Conservation (phyloP, 495 filamentous ascomycete genomes). For the Cetradonia linearis region DNA sequence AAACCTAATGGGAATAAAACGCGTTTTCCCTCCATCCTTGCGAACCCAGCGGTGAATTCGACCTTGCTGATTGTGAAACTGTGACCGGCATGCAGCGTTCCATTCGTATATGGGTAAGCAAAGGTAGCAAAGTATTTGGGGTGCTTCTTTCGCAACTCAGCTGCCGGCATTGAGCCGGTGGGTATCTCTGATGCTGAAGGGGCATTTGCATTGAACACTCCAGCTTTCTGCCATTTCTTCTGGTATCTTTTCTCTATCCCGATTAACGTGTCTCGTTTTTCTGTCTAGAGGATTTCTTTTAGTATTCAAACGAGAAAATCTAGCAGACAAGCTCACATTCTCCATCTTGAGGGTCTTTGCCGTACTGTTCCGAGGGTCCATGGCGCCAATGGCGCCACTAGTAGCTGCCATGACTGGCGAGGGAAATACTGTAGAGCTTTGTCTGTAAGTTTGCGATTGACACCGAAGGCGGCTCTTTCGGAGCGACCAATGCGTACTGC, state of each 20-base stretch:
- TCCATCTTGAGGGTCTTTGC: conserved; percentile 64
- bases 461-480: neutral
- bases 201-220: conserved; percentile 75
- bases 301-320: conserved; percentile 22
- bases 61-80: conserved; percentile 82
- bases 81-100: conserved; percentile 84
- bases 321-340: conserved; percentile 42
- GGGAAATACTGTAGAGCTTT: conserved; percentile 1
- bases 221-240: conserved; percentile 64
- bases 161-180: conserved; percentile 54
- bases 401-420: conserved; percentile 40
- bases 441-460: neutral
- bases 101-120: conserved; percentile 97
- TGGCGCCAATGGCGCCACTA: conserved; percentile 35
- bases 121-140: conserved; percentile 93
- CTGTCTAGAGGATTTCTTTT: conserved; percentile 47
- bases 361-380: conserved; percentile 40
- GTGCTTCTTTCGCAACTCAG: conserved; percentile 63
- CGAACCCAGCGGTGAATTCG: conserved; percentile 76
- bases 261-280: conserved; percentile 84
- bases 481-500: neutral
- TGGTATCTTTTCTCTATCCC: conserved; percentile 91
- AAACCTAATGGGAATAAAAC: conserved; percentile 83
- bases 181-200: conserved; percentile 67
- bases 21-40: conserved; percentile 81